Conservation (phyloP, 1,284 basidiomycete genomes). For the Rhodotorula sp. region DNA sequence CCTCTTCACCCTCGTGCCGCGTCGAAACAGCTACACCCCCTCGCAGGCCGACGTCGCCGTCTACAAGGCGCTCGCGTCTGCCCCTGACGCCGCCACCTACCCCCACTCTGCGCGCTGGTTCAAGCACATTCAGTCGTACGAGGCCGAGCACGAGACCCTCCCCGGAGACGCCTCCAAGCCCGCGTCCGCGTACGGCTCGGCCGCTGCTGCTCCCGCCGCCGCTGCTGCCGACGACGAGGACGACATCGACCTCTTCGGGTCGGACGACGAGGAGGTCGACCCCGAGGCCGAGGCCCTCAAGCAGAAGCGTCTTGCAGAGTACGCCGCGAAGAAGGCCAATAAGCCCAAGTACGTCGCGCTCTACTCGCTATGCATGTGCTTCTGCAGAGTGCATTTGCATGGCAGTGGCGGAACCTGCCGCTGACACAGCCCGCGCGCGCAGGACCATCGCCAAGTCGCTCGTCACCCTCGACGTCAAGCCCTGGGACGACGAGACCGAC, state of each 20-base stretch:
- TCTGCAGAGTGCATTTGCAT: slow-evolving; percentile 42
- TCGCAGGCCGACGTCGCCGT: slow-evolving; percentile 96
- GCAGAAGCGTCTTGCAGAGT: slow-evolving; percentile 90
- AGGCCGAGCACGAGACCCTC: slow-evolving; percentile 71
- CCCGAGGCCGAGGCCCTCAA: slow-evolving; percentile 92
- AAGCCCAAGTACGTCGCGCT: slow-evolving; percentile 60
- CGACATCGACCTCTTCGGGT: slow-evolving; percentile 89
- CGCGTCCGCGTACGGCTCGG: slow-evolving; percentile 53
- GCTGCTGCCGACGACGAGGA: slow-evolving; percentile 67
- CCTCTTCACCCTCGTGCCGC: neutral
- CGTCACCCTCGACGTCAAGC: slow-evolving; percentile 95
- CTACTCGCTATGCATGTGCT: neutral
- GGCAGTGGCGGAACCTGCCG: neutral
- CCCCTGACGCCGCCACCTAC: slow-evolving; percentile 65
- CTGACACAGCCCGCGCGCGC: neutral
- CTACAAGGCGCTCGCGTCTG: slow-evolving; percentile 71
- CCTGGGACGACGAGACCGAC: slow-evolving; percentile 98
- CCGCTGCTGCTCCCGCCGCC: slow-evolving; percentile 53
- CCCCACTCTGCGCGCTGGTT: slow-evolving; percentile 91
- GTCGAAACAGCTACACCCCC: slow-evolving; percentile 72
- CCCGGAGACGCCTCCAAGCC: slow-evolving; percentile 79
- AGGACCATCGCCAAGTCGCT: slow-evolving; percentile 83
- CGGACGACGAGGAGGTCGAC: slow-evolving; percentile 83
- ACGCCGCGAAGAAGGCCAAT: slow-evolving; percentile 87
- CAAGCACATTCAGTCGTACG: slow-evolving; percentile 85